Evolutionary conservation across 2,329 filamentous ascomycete species (phyloP).

Genomic region (Leptodontidium sp.): DNA sequence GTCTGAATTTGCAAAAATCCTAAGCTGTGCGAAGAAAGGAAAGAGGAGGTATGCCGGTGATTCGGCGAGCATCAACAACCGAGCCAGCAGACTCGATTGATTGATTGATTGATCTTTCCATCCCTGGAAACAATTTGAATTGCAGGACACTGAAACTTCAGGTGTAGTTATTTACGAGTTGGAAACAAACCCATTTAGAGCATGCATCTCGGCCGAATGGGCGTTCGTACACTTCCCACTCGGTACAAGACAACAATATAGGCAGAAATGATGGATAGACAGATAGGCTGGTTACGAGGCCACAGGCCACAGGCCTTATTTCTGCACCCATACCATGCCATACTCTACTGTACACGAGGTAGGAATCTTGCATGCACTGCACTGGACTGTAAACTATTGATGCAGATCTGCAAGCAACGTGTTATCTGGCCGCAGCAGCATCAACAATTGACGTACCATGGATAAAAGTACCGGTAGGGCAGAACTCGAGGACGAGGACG

Average conservation of each 20-base stretch:
- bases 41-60: not conserved
- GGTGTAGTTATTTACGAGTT: not conserved
- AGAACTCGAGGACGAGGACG: slow-evolving; percentile 5
- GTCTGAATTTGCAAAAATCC: not conserved
- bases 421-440: slow-evolving; percentile 14
- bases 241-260: slow-evolving; percentile 1
- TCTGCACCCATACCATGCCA: not conserved
- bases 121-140: not conserved
- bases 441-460: not conserved
- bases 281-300: not conserved
- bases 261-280: not conserved
- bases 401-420: slow-evolving; percentile 17
- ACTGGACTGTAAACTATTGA: not conserved
- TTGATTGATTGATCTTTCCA: not conserved
- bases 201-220: slow-evolving; percentile 8
- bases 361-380: not conserved
- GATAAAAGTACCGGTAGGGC: not conserved
- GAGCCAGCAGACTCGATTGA: not conserved
- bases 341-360: not conserved
- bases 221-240: not conserved
- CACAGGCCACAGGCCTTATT: not conserved
- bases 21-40: not conserved
- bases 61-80: slow-evolving; percentile 5
- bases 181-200: slow-evolving; percentile 3
- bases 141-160: not conserved